These are phyloP conservation scores for Albugo candida DNA, from an alignment of 352 stramenopile genomes.

Conservation along the genomic window DNA sequence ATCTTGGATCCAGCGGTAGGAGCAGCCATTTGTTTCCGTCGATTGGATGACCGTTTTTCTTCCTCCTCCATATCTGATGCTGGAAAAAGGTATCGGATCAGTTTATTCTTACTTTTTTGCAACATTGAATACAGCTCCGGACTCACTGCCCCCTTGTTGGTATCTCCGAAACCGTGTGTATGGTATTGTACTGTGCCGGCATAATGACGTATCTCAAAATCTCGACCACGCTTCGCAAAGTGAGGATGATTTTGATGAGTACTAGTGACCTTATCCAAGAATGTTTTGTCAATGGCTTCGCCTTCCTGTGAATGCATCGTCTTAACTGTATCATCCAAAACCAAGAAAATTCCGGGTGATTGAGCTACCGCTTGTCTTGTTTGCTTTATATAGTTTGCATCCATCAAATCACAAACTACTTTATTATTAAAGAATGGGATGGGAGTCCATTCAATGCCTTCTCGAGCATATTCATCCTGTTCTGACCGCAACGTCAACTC, in stretches of 20 bases:
- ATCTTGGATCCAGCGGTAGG: conserved; percentile 70
- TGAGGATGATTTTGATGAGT: conserved; percentile 46
- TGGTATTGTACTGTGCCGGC: conserved; percentile 74
- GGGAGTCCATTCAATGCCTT: conserved; percentile 82
- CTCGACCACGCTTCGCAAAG: conserved; percentile 71
- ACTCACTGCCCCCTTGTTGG: conserved; percentile 65
- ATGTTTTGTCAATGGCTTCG: conserved; percentile 56
- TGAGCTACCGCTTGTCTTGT: conserved; percentile 19
- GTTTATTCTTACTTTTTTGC: conserved; percentile 64
- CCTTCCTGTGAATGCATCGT: conserved; percentile 75
- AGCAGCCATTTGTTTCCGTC: conserved; percentile 15
- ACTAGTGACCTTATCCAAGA: conserved; percentile 56
- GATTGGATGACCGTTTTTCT: conserved; percentile 22
- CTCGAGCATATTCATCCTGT: conserved; percentile 90
- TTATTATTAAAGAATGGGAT: conserved; percentile 90
- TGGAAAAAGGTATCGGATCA: conserved; percentile 71
- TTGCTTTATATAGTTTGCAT: conserved; percentile 12
- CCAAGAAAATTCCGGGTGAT: conserved; percentile 51
- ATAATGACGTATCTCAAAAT: conserved; percentile 74
- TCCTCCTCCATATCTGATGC: conserved; percentile 55
- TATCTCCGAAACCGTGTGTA: conserved; percentile 60
- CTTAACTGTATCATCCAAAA: conserved; percentile 71
- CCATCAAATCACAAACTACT: conserved; percentile 75
- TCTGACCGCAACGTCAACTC: conserved; percentile 78
- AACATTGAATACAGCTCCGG: conserved; percentile 72